Base-by-base conservation (phyloP, 2,329 filamentous ascomycete species). In the Lachnellula subtilissima region DNA sequence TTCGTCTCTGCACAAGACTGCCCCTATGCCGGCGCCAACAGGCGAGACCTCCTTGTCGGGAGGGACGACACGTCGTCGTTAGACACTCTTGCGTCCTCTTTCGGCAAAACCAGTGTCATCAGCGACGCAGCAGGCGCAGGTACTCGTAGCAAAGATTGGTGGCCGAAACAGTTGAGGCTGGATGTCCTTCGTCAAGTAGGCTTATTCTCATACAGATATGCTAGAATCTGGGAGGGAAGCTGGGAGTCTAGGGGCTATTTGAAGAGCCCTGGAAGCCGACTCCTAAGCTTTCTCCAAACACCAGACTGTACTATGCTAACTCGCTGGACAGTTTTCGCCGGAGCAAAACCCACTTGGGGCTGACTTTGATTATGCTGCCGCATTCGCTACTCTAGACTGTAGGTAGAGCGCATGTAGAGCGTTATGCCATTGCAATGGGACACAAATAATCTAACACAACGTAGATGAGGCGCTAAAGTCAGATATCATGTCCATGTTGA, bases 311-410 rank as follows among this genome's bases (percentile, higher is more conserved):
- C 9, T 32, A 32, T 32, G 9, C 28, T 32, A 9, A 32, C 3
- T 32, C 28, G 28, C 9, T 32, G 28, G 28, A 32, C 28, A 84
- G 70, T 77, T 83, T 66, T 77, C 75, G 32, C 65, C 73, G 43
- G 70, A 74, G 50, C 77, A 77, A 59, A 81, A 82, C 64, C 81
- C 81, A 0, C 69, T 77, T 57, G 68, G 59, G 64, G 72, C 74
- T 57, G 75, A 77, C 64, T 83, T 84, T 68, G 76, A 83, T 70
- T 84, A 84, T 69, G 75, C 76, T 19, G 70, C 76, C 23, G 81
- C 79, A 35, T 84, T 84, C 73, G 80, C 82, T 71, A 80, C 72
- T 67, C 72, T 84, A 53, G 81, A 84, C 70, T 83, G 83, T 68
- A 73, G 76, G 62, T 59, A 25, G 9, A n/a, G n/a, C 25, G 32